A percentile compares a stretch with the other conserved stretches of the same genome.
phyloP scores from a whole-genome alignment of 1,284 basidiomycete genomes.

The Cryptococcus amylolentus region DNA sequence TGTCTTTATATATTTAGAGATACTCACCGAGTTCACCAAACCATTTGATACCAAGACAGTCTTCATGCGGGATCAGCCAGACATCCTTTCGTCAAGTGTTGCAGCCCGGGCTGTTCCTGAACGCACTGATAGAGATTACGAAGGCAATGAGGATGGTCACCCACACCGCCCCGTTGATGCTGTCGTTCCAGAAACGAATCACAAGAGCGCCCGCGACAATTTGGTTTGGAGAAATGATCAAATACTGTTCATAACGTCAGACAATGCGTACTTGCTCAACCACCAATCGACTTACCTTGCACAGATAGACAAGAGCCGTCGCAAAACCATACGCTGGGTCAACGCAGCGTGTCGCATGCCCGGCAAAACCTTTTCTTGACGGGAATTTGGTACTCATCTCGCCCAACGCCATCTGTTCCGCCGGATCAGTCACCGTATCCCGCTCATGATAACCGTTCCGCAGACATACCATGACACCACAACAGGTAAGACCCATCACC shows the following conservation, averaged over 20 bases:
- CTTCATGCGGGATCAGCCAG: no score
- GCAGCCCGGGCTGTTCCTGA: no score
- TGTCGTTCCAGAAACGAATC: slow-evolving; percentile 40
- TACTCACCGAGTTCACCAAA: slow-evolving; percentile 57
- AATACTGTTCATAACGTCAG: slow-evolving; percentile 31
- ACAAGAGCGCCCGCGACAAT: slow-evolving; percentile 48
- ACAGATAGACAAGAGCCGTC: slow-evolving; percentile 29
- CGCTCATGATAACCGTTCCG: not conserved
- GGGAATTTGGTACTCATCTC: slow-evolving; percentile 53
- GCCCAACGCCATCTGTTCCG: slow-evolving; percentile 33
- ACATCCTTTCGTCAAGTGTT: no score
- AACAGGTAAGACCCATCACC: slow-evolving; percentile 44
- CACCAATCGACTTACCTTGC: slow-evolving; percentile 25
- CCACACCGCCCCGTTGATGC: slow-evolving; percentile 43
- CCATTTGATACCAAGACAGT: slow-evolving; percentile 53
- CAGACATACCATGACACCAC: slow-evolving; percentile 30
- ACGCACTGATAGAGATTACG: slow-evolving; percentile 38
- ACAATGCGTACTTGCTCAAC: slow-evolving; percentile 29
- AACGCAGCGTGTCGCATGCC: slow-evolving; percentile 50
- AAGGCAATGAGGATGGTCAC: slow-evolving; percentile 46
- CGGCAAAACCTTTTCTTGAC: slow-evolving; percentile 48
- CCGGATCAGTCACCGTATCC: not conserved
- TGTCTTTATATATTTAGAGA: slow-evolving; percentile 45
- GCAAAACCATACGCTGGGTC: slow-evolving; percentile 43
- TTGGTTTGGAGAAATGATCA: slow-evolving; percentile 50